These are phyloP conservation scores for Abrus pulchellus DNA, from an alignment of 306 rosid genomes.

Conservation along the genomic window DNA sequence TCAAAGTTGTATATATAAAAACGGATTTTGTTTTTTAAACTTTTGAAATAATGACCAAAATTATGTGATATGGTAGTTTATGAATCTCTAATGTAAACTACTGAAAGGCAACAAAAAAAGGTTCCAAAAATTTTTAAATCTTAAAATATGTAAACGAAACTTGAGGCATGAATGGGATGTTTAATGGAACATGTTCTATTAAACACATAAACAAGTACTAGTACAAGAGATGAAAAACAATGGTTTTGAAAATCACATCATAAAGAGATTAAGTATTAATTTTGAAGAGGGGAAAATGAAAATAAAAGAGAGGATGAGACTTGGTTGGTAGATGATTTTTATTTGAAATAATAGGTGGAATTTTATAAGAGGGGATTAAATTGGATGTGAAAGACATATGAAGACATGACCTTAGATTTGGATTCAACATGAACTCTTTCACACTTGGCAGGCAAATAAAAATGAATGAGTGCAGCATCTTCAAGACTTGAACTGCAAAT, in stretches of 20 bases:
- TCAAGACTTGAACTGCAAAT: slow-evolving; percentile 24
- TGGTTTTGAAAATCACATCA: neutral
- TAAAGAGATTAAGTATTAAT: neutral
- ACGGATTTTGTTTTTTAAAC: too few species aligned
- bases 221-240: neutral
- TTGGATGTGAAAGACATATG: slow-evolving; percentile 37
- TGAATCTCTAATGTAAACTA: too few species aligned
- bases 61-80: too few species aligned
- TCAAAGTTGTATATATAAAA: too few species aligned
- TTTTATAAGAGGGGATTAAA: slow-evolving; percentile 39
- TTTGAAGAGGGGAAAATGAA: neutral
- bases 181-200: too few species aligned
- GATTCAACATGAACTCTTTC: slow-evolving; percentile 32
- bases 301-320: slow-evolving; percentile 2
- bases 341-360: slow-evolving; percentile 27
- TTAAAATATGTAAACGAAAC: too few species aligned
- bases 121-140: too few species aligned
- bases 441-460: slow-evolving; percentile 31
- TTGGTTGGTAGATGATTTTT: slow-evolving; percentile 36
- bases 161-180: too few species aligned
- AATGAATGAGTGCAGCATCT: slow-evolving; percentile 30
- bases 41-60: too few species aligned
- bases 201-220: neutral
- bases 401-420: slow-evolving; percentile 28
- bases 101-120: too few species aligned